phyloP scores from a whole-genome alignment of 148 eudicot species.

The Simmondsia chinensis region DNA sequence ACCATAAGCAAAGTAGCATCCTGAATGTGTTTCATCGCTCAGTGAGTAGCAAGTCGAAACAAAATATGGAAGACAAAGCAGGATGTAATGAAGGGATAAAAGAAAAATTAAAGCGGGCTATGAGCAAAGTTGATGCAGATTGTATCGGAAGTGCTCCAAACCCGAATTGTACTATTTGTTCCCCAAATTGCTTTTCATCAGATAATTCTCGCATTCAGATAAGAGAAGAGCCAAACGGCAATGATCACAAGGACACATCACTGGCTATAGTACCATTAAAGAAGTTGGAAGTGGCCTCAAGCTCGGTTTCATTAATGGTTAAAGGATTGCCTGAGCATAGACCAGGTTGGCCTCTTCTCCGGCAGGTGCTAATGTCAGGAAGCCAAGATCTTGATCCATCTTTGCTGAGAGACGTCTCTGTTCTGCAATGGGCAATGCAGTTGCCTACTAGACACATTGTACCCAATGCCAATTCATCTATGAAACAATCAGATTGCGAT shows the following conservation, averaged over 20 bases:
- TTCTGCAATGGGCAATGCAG: slow-evolving; percentile 51
- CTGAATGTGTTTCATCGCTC: slow-evolving; percentile 47
- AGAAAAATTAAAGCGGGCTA: slow-evolving; percentile 9
- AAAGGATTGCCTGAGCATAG: slow-evolving; percentile 38
- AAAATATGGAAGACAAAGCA: slow-evolving; percentile 12
- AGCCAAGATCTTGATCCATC: slow-evolving; percentile 17
- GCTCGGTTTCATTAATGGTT: slow-evolving; percentile 25
- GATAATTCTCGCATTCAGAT: slow-evolving; percentile 8
- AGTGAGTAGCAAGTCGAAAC: slow-evolving; percentile 27
- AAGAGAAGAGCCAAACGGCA: slow-evolving; percentile 12
- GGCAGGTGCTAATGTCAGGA: slow-evolving; percentile 27
- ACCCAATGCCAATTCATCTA: slow-evolving; percentile 13
- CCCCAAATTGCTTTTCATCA: slow-evolving; percentile 14
- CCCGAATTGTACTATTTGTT: slow-evolving; percentile 51
- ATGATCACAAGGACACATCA: slow-evolving; percentile 27
- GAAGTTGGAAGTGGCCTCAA: slow-evolving; percentile 23
- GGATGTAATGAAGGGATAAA: slow-evolving; percentile 13
- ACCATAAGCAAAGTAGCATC: slow-evolving; percentile 33
- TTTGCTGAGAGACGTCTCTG: slow-evolving; percentile 33
- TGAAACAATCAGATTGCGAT: slow-evolving; percentile 7
- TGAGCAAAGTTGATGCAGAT: slow-evolving; percentile 8
- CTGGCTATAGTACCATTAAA: slow-evolving; percentile 51
- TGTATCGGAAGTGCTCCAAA: slow-evolving; percentile 9
- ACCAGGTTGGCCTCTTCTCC: slow-evolving; percentile 75
- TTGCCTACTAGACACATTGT: slow-evolving; percentile 40